Evolutionary conservation across 805 yeast genomes (phyloP), one percentile per base, ranked within the genome.

Genomic region (Deakozyma indianensis): DNA sequence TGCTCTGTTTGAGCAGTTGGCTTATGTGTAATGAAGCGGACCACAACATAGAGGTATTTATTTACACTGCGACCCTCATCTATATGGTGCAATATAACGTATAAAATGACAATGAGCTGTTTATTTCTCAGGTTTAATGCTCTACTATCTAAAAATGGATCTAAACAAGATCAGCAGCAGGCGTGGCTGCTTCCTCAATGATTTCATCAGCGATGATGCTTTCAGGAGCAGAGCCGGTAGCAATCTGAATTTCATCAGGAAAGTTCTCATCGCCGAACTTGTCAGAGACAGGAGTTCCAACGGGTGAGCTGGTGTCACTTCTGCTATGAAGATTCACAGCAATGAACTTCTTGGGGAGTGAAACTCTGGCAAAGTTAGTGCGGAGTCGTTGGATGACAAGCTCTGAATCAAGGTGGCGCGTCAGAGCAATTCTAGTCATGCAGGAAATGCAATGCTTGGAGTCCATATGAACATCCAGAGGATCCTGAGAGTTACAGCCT

Each of bases 401-500:
- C 57, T 86, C 95, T 73, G 86, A 76, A 59, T 92, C 98, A 61
- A 92, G 69, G 63, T 92, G 96, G 59, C 95, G 78, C 0, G 98
- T 92, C 55, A 92, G 70, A 47, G 85, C 80, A 45, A 87, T 77
- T 56, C 92, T 77, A 42, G 96, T 94, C 54, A 92, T 92, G 58
- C 96, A 90, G 22, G 96, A 88, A 51, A 92, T 92, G 64, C 92
- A 90, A 64, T 92, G 99, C 59, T 86, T 88, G 41, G 86, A 90
- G 64, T 92, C 98, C 42, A 92, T 70, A 62, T 90, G 96, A 41
- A 94, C 95, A 64, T 92, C 99, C 51, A 92, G 71, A 23, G 99
- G 98, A 62, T 90, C 95, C 57, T 87, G 95, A 0, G 97, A 88
- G 64, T 92, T 96, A 63, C 98, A 92, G 20, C 99, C 99, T 1